Conservation (phyloP, 1,139 yeast genomes). For the Blastobotrys arbuscula region DNA sequence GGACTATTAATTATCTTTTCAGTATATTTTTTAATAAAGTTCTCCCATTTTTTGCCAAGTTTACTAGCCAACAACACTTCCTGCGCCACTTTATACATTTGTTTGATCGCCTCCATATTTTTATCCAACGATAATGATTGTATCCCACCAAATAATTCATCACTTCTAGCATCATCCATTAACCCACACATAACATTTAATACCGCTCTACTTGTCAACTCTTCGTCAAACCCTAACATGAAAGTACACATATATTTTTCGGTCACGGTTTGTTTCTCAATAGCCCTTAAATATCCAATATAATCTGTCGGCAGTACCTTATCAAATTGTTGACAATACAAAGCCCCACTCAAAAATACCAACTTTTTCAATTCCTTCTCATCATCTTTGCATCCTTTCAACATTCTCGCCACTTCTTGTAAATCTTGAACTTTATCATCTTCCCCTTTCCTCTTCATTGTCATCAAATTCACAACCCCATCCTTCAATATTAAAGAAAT, state of each 20-base stretch:
- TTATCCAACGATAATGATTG: not conserved
- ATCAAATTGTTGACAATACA: not conserved
- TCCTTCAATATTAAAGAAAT: not conserved
- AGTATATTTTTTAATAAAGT: not conserved
- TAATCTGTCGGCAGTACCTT: not conserved
- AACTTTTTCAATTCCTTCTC: not conserved
- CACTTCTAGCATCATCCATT: not conserved
- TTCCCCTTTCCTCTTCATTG: too few species aligned
- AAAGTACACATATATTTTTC: not conserved
- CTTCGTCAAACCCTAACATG: not conserved
- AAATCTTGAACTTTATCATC: not conserved
- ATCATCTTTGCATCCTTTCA: not conserved
- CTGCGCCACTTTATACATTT: not conserved
- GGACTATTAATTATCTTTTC: not conserved
- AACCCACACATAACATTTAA: not conserved
- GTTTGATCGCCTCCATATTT: constrained; percentile 1
- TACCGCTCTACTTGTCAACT: not conserved
- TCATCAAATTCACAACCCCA: not conserved
- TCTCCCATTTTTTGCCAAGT: constrained; percentile 8
- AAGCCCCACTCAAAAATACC: not conserved
- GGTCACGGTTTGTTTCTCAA: not conserved
- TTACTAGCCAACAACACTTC: not conserved
- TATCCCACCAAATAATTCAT: constrained; percentile 2
- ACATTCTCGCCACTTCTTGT: not conserved
- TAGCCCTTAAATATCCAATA: not conserved